phyloP scores from a whole-genome alignment of 805 yeast species.

The Priceomyces castillae region DNA sequence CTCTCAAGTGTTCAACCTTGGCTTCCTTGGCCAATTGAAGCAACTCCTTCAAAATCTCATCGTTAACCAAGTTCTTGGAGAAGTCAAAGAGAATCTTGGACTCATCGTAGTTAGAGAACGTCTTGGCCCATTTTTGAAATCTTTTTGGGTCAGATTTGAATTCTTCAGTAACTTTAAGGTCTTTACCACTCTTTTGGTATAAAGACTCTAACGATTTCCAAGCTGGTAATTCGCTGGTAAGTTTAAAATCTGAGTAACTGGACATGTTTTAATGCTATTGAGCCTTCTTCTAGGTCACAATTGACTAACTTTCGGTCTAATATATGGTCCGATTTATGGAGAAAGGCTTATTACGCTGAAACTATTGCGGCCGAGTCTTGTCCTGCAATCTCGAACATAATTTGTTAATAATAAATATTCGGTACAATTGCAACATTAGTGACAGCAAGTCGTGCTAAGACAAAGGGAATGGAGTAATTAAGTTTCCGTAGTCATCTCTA shows the following conservation, averaged over 20 bases:
- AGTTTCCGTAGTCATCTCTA: too few relatives aligned
- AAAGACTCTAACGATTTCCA: slow-evolving; percentile 76
- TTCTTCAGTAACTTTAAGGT: slow-evolving; percentile 71
- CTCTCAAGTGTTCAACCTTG: slow-evolving; percentile 80
- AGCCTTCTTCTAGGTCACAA: too few relatives aligned
- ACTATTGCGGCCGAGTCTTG: too few relatives aligned
- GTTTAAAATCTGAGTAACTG: slow-evolving; percentile 39
- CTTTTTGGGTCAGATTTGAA: slow-evolving; percentile 73
- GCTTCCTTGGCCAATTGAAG: slow-evolving; percentile 86
- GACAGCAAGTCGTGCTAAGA: background rate
- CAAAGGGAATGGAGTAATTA: too few relatives aligned
- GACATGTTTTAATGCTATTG: background rate
- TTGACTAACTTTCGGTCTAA: too few relatives aligned
- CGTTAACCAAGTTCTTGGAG: slow-evolving; percentile 91
- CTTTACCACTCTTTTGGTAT: slow-evolving; percentile 68
- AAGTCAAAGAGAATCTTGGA: slow-evolving; percentile 90
- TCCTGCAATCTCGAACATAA: too few relatives aligned
- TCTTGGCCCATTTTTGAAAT: slow-evolving; percentile 70
- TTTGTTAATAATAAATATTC: background rate
- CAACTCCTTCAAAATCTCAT: slow-evolving; percentile 67
- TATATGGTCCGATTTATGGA: too few relatives aligned
- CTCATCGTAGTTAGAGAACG: slow-evolving; percentile 81
- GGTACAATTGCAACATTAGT: background rate
- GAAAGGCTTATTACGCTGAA: too few relatives aligned
- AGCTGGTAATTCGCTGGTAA: slow-evolving; percentile 73